Conservation (phyloP, 495 filamentous ascomycete genomes). For the Rhypophila decipiens region DNA sequence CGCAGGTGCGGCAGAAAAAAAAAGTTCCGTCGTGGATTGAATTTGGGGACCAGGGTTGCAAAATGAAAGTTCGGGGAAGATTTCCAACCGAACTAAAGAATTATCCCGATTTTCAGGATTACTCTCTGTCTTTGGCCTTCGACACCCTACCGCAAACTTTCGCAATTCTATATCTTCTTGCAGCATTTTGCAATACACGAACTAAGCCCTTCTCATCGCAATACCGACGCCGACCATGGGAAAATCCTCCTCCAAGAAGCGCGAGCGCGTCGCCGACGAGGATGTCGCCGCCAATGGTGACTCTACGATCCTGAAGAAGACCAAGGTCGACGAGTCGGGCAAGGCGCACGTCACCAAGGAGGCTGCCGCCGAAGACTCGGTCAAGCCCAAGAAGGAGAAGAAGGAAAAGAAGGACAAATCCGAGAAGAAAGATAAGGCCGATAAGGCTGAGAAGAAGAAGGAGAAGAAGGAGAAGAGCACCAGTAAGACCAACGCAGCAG, state of each 20-base stretch:
- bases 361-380: constrained; percentile 22
- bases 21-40: constrained; percentile 2
- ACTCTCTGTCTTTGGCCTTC: too few relatives aligned
- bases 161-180: too few relatives aligned
- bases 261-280: constrained; percentile 24
- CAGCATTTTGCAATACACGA: too few relatives aligned
- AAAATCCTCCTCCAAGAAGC: constrained; percentile 27
- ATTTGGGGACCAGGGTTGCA: background rate
- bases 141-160: too few relatives aligned
- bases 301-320: constrained; percentile 26
- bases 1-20: constrained; percentile 8
- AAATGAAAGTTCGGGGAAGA: background rate
- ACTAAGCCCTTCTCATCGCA: too few relatives aligned
- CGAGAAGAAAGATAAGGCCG: constrained; percentile 30
- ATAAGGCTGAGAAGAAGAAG: constrained; percentile 21
- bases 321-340: constrained; percentile 24
- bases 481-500: too few relatives aligned
- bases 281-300: constrained; percentile 16
- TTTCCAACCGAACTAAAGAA: too few relatives aligned
- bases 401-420: constrained; percentile 40
- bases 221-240: too few relatives aligned
- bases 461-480: constrained; percentile 17
- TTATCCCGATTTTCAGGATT: too few relatives aligned
- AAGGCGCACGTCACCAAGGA: constrained; percentile 37
- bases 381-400: constrained; percentile 36